phyloP scores from a whole-genome alignment of 192 early-diverging fungal genomes.

The Coemansia sp. region DNA sequence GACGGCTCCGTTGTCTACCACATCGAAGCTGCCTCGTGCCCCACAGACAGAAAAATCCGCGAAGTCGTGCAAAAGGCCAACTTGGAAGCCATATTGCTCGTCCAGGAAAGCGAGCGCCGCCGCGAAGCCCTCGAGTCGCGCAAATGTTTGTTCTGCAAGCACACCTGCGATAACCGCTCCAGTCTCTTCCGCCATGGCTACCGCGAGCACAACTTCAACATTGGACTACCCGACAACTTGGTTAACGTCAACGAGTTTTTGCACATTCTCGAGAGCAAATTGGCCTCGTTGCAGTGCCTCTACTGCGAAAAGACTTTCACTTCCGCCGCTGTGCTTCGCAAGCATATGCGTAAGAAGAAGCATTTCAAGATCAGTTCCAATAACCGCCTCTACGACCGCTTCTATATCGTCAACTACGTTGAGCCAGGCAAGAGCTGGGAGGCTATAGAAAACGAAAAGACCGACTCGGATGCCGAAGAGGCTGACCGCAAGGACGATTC shows the following conservation, averaged over 20 bases:
- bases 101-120: slow-evolving; percentile 72
- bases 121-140: slow-evolving; percentile 62
- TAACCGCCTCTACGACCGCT: slow-evolving; percentile 89
- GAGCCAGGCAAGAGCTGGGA: slow-evolving; percentile 93
- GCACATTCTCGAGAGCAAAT: slow-evolving; percentile 69
- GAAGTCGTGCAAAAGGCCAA: slow-evolving; percentile 70
- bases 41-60: slow-evolving; percentile 65
- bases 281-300: slow-evolving; percentile 74
- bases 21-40: slow-evolving; percentile 61
- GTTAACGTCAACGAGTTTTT: slow-evolving; percentile 83
- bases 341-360: slow-evolving; percentile 99
- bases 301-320: slow-evolving; percentile 96
- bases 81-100: slow-evolving; percentile 68
- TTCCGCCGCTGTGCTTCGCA: slow-evolving; percentile 80
- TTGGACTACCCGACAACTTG: slow-evolving; percentile 87
- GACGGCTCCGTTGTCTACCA: slow-evolving; percentile 15
- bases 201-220: slow-evolving; percentile 89
- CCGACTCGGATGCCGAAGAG: slow-evolving; percentile 66
- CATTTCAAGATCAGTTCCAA: slow-evolving; percentile 92
- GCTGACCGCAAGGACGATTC: slow-evolving; percentile 45
- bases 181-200: slow-evolving; percentile 87
- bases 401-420: slow-evolving; percentile 91
- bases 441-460: slow-evolving; percentile 74
- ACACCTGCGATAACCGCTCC: slow-evolving; percentile 66
- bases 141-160: slow-evolving; percentile 95